Conservation (phyloP, 2,329 filamentous ascomycete genomes). For the Nectriaceae sp. region DNA sequence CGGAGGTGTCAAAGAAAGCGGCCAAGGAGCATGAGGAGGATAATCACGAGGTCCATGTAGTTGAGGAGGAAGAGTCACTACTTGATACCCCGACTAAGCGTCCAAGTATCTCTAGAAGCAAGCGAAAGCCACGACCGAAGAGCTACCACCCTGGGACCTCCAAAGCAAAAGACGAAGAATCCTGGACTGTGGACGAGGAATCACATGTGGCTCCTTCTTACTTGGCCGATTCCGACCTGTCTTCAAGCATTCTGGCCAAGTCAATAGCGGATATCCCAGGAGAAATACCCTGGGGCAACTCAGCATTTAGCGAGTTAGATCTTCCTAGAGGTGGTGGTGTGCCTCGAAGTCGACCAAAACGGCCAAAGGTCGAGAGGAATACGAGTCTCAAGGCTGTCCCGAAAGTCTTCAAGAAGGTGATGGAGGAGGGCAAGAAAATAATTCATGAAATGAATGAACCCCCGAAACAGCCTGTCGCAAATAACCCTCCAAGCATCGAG, state of each 20-base stretch:
- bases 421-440: constrained; percentile 66
- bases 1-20: constrained; percentile 18
- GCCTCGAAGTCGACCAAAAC: constrained; percentile 42
- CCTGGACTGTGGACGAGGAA: constrained; percentile 32
- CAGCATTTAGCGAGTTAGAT: constrained; percentile 67
- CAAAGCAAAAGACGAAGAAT: constrained; percentile 29
- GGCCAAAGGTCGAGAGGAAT: constrained; percentile 50
- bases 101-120: constrained; percentile 28
- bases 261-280: constrained; percentile 56
- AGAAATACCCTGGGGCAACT: constrained; percentile 65
- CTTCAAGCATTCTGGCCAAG: constrained; percentile 46
- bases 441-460: constrained; percentile 62
- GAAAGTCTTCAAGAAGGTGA: constrained; percentile 65
- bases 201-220: constrained; percentile 28
- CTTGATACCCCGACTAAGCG: constrained; percentile 42
- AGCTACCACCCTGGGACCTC: constrained; percentile 20
- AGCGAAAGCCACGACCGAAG: constrained; percentile 28
- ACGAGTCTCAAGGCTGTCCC: constrained; percentile 61
- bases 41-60: constrained; percentile 31
- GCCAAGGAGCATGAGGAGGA: constrained; percentile 12
- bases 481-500: constrained; percentile 65
- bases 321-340: constrained; percentile 52
- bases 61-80: constrained; percentile 40
- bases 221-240: constrained; percentile 33
- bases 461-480: constrained; percentile 48